Evolutionary conservation across 2,329 filamentous ascomycete genomes (phyloP), one percentile per base, ranked within the genome.

Genomic region (Trichoderma atroviride): DNA sequence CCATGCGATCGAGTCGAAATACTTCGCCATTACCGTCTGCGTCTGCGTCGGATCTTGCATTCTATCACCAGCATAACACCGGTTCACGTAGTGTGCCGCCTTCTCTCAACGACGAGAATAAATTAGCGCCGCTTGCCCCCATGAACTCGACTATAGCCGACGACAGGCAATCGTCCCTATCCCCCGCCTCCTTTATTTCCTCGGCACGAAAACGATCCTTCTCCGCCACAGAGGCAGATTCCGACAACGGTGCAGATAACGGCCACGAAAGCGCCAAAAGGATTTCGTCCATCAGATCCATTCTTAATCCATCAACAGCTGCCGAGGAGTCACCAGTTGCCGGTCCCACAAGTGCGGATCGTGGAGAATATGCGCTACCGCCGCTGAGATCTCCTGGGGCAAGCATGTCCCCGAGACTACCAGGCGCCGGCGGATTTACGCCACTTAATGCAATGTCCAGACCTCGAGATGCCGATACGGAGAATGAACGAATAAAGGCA

Each of bases 201-300:
- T 84, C 87, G 1, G 84, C 84, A 4, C 85, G 89, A 29, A 92
- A 93, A 79, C 85, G 91, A 6, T 91, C 89, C 0, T 90, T 92
- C 72, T 91, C 90, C 0, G 82, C 85, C 0, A 81, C 85, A 0
- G 87, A 90, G 67, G 84, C 83, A 24, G 87, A 88, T 47, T 75
- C 76, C n/a, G 75, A 78, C 24, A 74, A 69, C n/a, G 69, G 73
- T 9, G 74, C 76, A 37, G 81, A 83, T 47, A 74, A 75, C n/a
- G 80, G 81, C 2, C 79, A 82, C 29, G 84, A 88, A 31, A 80
- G 80, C 47, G 80, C 87, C 53, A 86, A 91, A 76, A 88, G 91
- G 16, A 80, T 93, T 4, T 92, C 89, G 22, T 92, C 91, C 3
- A 94, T 94, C 71, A 92, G 90, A 72, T 92, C 91, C 5, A 90